These are phyloP conservation scores for Peronosclerospora sorghi DNA, from an alignment of 352 stramenopile genomes.

Conservation along the genomic window DNA sequence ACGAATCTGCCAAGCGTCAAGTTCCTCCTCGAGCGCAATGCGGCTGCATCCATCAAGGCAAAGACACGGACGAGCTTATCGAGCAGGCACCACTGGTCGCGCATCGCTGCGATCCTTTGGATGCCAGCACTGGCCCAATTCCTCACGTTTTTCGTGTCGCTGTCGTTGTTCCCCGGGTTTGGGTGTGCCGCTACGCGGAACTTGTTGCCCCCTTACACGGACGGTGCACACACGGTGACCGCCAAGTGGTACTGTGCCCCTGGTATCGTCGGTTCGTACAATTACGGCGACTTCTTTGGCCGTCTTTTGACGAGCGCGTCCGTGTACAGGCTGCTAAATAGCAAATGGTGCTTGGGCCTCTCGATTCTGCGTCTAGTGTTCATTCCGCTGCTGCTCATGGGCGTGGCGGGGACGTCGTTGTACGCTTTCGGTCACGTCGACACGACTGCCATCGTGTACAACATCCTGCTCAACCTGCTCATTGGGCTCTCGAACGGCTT, in stretches of 20 bases:
- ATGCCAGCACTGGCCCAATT: conserved; percentile 38
- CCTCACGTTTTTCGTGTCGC: conserved; percentile 50
- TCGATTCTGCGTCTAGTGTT: conserved; percentile 32
- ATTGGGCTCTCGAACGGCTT: conserved; percentile 39
- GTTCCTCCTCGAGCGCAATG: conserved; percentile 46
- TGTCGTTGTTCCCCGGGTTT: conserved; percentile 39
- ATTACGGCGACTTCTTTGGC: conserved; percentile 52
- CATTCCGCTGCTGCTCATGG: conserved; percentile 45
- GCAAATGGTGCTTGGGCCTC: conserved; percentile 27
- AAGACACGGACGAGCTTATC: conserved; percentile 19
- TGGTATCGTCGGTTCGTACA: conserved; percentile 44
- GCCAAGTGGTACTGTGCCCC: conserved; percentile 37
- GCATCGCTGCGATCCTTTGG: conserved; percentile 44
- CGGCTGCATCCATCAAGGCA: conserved; percentile 11
- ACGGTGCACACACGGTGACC: conserved; percentile 9
- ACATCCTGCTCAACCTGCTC: conserved; percentile 31
- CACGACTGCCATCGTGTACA: conserved; percentile 23
- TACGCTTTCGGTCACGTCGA: conserved; percentile 39
- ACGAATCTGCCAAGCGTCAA: conserved; percentile 28
- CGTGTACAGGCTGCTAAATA: conserved; percentile 42
- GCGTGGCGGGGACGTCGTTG: conserved; percentile 29
- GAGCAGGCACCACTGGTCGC: conserved; percentile 23
- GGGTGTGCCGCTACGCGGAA: conserved; percentile 28
- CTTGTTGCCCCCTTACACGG: conserved; percentile 16
- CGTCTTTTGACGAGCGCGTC: conserved; percentile 28